Conservation (phyloP, 768 basidiomycete species). For the Vararia minispora region DNA sequence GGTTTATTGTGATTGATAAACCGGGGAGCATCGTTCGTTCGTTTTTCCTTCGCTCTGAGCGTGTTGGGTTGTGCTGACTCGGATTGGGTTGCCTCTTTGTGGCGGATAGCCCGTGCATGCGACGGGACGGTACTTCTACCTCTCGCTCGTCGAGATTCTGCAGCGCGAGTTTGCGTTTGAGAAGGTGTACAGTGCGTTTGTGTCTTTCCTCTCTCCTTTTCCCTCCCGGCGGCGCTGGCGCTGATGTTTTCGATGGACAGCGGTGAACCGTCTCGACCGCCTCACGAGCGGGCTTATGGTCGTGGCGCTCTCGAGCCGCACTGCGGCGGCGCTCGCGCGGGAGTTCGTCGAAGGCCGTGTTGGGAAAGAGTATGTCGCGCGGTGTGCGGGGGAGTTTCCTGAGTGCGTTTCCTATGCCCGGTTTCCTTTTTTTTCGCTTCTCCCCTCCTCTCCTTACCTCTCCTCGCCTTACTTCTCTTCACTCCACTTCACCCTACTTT, state of each 20-base stretch:
- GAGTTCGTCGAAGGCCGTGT: constrained; percentile 81
- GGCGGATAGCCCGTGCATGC: constrained; percentile 76
- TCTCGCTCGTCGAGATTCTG: constrained; percentile 82
- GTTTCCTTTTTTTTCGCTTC: not conserved
- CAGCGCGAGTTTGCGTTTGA: constrained; percentile 73
- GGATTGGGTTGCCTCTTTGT: not conserved
- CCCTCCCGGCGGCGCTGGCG: too few species aligned
- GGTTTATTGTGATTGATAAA: constrained; percentile 91
- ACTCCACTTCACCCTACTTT: too few species aligned
- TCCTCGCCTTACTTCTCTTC: not conserved
- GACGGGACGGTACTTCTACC: constrained; percentile 80
- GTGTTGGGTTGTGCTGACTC: constrained; percentile 3
- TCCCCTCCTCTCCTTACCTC: not conserved
- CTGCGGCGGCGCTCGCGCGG: constrained; percentile 58
- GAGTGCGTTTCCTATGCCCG: too few species aligned
- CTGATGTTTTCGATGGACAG: too few species aligned
- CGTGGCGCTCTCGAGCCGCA: constrained; percentile 59
- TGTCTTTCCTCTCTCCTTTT: not conserved
- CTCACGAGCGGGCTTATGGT: constrained; percentile 96
- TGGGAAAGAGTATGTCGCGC: constrained; percentile 86
- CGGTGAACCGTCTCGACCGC: constrained; percentile 89
- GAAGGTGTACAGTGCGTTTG: constrained; percentile 69
- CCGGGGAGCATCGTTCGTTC: constrained; percentile 88
- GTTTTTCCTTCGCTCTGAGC: constrained; percentile 8
- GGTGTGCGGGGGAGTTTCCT: constrained; percentile 80